Conservation (phyloP, 441 rosid genomes). For the Arabidopsis lyrata region DNA sequence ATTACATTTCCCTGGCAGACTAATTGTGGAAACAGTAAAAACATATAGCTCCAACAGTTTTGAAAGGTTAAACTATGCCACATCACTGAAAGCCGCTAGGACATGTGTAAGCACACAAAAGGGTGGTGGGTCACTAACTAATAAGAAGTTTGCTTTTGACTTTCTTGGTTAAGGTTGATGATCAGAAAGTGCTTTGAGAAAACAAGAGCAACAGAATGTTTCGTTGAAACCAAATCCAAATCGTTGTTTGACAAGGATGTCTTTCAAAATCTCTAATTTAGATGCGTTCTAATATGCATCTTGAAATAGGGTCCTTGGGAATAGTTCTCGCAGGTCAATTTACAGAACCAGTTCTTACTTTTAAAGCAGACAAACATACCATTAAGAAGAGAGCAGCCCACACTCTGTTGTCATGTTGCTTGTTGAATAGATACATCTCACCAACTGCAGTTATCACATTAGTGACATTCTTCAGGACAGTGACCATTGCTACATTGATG, state of each 20-base stretch:
- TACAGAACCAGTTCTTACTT: not conserved
- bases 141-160: not conserved
- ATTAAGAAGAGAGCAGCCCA: constrained; percentile 97
- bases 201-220: not conserved
- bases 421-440: constrained; percentile 93
- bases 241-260: not conserved
- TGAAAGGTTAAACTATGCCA: constrained; percentile 9
- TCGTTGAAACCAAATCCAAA: not conserved
- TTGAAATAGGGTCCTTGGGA: not conserved
- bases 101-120: not conserved
- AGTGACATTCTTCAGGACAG: constrained; percentile 97
- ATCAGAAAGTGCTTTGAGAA: not conserved
- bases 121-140: constrained; percentile 9
- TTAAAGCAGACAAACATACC: constrained; percentile 57
- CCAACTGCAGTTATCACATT: constrained; percentile 96
- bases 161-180: not conserved
- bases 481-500: constrained; percentile 99
- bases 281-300: not conserved
- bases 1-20: not conserved
- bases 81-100: constrained; percentile 1
- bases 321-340: not conserved
- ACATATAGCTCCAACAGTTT: not conserved
- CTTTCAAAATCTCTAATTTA: not conserved
- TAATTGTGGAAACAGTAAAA: not conserved
- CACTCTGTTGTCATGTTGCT: constrained; percentile 93